Base-by-base conservation (phyloP, 371 early-diverging fungal genomes). In the Mortierella sp. region DNA sequence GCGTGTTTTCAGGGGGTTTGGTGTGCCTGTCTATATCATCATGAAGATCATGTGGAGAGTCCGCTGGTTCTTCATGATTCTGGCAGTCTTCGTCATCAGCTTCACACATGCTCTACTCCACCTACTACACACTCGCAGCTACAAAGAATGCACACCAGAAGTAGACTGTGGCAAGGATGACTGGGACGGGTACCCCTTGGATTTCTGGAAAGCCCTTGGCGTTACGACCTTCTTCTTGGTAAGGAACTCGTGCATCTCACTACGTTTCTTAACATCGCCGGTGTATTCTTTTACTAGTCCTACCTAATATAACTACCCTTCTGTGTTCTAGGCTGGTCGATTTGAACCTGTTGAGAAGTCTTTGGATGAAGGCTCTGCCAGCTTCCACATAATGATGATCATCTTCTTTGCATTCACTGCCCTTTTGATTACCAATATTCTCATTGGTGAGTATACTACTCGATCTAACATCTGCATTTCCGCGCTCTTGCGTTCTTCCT, bases 71-170 rank as follows among this genome's bases (percentile, higher is more conserved):
- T 60, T 76, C 49, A 21, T 76, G 47, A 60, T 76, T 37, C 65
- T 76, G 31, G 59, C 45, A 3, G 51, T 76, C 1, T 69, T 76
- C 54, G 25, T 76, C 1, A 12, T 76, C 46, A 29, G 61, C 24
- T 76, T 76, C 54, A 76, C 77, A 5, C 69, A 76, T 19, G 69
- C 77, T 10, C 9, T 76, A 17, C 54, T 76, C 17, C 66, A 76
- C 24, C 8, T 76, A 28, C 43, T 76, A 5, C 69, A 76, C 17
- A 69, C 77, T 6, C 21, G 58, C 14, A 7, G 22, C 13, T 21
- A 37, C 39, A n/a, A n/a, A n/a, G n/a, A 12, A 45, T 13, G 14
- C 22, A 10, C 6, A 7, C 9, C 45, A 57, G n/a, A 52, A 14
- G 3, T 5, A 12, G 12, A 12, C 5, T 13, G 17, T 7, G 43